Evolutionary conservation across 352 stramenopile species (phyloP).

Genomic region (Phytophthora megakarya): DNA sequence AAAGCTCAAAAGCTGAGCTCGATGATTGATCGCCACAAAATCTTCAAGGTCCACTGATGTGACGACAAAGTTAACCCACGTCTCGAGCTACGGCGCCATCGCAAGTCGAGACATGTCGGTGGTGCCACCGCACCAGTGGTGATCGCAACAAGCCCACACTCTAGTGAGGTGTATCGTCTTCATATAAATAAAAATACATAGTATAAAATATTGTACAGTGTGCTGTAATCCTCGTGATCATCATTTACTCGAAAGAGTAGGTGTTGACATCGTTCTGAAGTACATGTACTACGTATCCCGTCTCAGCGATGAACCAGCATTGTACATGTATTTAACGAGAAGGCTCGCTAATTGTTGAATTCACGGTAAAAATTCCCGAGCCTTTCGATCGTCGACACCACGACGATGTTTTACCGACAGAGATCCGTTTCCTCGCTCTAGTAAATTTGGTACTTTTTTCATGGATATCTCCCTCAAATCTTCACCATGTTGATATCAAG

Average conservation of each 20-base stretch:
- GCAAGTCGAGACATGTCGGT: neutral
- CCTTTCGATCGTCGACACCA: neutral
- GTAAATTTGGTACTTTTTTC: neutral
- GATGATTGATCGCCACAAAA: neutral
- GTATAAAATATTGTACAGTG: no score
- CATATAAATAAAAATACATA: no score
- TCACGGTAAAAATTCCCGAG: neutral
- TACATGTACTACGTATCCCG: no score
- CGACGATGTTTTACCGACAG: no score
- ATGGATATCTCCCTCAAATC: neutral
- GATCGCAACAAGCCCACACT: no score
- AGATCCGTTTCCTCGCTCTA: no score
- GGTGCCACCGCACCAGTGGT: no score
- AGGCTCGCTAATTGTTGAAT: neutral
- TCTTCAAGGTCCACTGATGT: conserved; percentile 5
- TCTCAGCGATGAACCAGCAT: neutral
- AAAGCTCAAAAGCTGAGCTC: neutral
- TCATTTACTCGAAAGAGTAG: no score
- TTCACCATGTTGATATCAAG: neutral
- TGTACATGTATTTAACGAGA: neutral
- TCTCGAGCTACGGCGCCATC: neutral
- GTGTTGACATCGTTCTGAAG: no score
- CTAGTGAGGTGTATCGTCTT: no score
- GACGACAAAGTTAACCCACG: conserved; percentile 17
- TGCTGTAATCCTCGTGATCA: neutral